Conservation (phyloP, 2,329 filamentous ascomycete species). For the Hansfordia pulvinata region DNA sequence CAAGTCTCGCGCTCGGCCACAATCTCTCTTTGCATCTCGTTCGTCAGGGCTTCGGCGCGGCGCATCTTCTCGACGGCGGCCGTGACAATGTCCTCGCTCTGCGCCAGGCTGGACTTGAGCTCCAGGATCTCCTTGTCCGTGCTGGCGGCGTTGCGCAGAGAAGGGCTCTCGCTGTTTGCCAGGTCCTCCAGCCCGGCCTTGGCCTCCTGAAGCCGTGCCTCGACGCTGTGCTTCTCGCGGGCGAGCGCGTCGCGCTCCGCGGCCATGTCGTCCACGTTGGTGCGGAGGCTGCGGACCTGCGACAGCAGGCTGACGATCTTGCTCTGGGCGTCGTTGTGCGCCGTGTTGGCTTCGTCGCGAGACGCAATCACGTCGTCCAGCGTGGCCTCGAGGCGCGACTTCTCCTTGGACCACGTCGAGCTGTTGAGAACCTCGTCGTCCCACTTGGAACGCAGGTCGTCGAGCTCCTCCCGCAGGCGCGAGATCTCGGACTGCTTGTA, state of each 20-base stretch:
- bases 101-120: slow-evolving; percentile 75
- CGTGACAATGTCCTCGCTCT: slow-evolving; percentile 83
- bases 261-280: slow-evolving; percentile 72
- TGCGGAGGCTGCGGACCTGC: slow-evolving; percentile 74
- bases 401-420: slow-evolving; percentile 97
- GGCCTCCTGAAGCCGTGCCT: slow-evolving; percentile 74
- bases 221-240: slow-evolving; percentile 82
- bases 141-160: slow-evolving; percentile 77
- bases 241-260: slow-evolving; percentile 74
- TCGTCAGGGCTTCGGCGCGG: slow-evolving; percentile 72
- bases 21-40: slow-evolving; percentile 89
- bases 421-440: slow-evolving; percentile 96
- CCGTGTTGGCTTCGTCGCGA: slow-evolving; percentile 84
- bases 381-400: slow-evolving; percentile 78
- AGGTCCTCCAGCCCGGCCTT: slow-evolving; percentile 82
- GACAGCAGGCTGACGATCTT: slow-evolving; percentile 85
- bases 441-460: slow-evolving; percentile 92
- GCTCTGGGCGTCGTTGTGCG: slow-evolving; percentile 88
- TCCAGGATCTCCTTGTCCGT: slow-evolving; percentile 84
- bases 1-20: slow-evolving; percentile 71
- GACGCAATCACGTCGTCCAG: slow-evolving; percentile 79
- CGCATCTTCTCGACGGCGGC: slow-evolving; percentile 97
- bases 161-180: slow-evolving; percentile 70
- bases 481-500: slow-evolving; percentile 80
- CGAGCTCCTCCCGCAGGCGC: slow-evolving; percentile 85